A percentile compares a stretch with the other conserved stretches of the same genome.
Evolutionary conservation across 2,329 filamentous ascomycete genomes (phyloP).

Genomic region (Cladobotryum protrusum): DNA sequence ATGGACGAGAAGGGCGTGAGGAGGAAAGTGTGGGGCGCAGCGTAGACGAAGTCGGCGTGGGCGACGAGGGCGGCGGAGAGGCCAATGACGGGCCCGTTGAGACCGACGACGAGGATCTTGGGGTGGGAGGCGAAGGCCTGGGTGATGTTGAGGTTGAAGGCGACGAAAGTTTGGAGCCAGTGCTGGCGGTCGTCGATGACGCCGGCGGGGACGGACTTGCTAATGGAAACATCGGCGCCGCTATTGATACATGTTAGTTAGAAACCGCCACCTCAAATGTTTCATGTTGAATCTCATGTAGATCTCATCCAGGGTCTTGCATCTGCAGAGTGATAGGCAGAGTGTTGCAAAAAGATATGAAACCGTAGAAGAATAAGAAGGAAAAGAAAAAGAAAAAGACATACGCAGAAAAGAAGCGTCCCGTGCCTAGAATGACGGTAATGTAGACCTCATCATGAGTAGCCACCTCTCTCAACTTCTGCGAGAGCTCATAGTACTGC

Average conservation of each 20-base stretch:
- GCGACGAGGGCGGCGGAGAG: slow-evolving; percentile 77
- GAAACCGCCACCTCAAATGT: no score
- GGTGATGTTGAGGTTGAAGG: slow-evolving; percentile 84
- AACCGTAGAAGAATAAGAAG: background rate
- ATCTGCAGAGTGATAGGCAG: no score
- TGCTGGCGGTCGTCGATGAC: slow-evolving; percentile 38
- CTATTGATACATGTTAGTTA: slow-evolving; percentile 35
- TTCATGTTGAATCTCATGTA: background rate
- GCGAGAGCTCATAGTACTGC: slow-evolving; percentile 72
- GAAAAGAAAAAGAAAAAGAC: slow-evolving; percentile 20
- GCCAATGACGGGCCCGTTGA: slow-evolving; percentile 88
- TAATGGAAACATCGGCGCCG: slow-evolving; percentile 69
- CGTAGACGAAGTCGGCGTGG: slow-evolving; percentile 90
- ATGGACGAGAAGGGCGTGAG: slow-evolving; percentile 88
- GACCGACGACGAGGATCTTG: slow-evolving; percentile 83
- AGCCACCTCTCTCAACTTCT: slow-evolving; percentile 70
- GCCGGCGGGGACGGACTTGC: slow-evolving; percentile 35
- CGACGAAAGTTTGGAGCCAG: slow-evolving; percentile 66
- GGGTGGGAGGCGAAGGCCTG: slow-evolving; percentile 88
- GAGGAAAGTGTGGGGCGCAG: slow-evolving; percentile 71
- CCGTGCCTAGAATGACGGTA: slow-evolving; percentile 77
- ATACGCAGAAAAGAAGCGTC: slow-evolving; percentile 84
- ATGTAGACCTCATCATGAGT: slow-evolving; percentile 72
- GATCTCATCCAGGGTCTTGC: background rate
- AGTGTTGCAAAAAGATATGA: no score